Base-by-base conservation (phyloP, 78 protist genomes). In the Dictyostelium brefeldianum region DNA sequence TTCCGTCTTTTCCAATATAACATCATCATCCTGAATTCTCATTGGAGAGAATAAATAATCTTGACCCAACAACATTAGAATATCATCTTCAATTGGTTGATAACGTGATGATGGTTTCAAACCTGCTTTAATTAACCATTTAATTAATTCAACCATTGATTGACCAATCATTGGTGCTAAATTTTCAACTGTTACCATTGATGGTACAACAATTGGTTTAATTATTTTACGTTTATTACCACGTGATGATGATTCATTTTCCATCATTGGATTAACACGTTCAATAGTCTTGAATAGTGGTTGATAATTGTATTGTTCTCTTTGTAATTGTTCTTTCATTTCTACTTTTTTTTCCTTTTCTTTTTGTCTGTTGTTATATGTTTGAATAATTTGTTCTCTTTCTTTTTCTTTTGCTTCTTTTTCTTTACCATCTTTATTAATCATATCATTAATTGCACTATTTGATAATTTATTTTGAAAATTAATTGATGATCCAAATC, bases 71-170 rank as follows among this genome's bases (percentile, higher is more conserved):
- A 87, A 41, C 12, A 17, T 7, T 5, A 87, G 2, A 9, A 87
- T 57, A 51, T 77, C 93, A 5, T 87, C 71, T 15, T 43, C 56
- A 6, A 87, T 20, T 11, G 69, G 29, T 12, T 65, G 79, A 20
- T 87, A 65, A 9, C 59, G 25, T 15, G 59, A 31, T 0, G 31
- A 64, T 48, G 93, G 93, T 47, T 22, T 46, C 12, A 75, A 67
- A 3, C 83, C 80, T 57, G 56, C 73, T 14, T 29, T 54, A 51
- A 87, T 87, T 81, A 50, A 65, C 85, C 83, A 77, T 50, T 87
- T 87, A 10, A 87, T 17, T 3, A 87, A 46, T 4, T 87, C 93
- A 0, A 77, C 69, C 14, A 54, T 59, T 50, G 74, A 31, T 18
- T 25, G 47, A 43, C 70, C 67, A 29, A 78, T 29, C 11, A 77